Evolutionary conservation across 306 rosid species (phyloP), one percentile per base, ranked within the genome.

Genomic region (Ormosia emarginata): DNA sequence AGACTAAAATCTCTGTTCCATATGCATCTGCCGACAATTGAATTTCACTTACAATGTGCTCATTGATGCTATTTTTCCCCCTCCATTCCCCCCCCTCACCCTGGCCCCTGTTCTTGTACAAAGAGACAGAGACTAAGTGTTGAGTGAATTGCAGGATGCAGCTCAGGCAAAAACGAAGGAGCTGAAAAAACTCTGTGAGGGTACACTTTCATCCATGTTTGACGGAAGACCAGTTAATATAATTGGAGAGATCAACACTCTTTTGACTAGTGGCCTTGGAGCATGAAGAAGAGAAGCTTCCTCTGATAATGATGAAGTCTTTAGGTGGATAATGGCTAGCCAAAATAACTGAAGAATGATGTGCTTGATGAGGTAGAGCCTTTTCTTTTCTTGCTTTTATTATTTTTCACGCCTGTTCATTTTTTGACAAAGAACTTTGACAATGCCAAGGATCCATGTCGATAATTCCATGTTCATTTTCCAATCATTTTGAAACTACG

Each of bases 141-240:
- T 82, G 50, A 11, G 61, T 83, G 83, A 65, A 79, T 88, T 72
- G 66, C 90, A 94, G 98, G 98, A 94, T 36, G 93, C 87, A 12
- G 93, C 90, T 77, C 73, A 92, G 83, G 61, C 83, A 5, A 91
- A 91, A 87, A 92, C 97, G 4, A 87, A 87, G 85, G 94, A 90
- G 86, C 85, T 90, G 90, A 92, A 92, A 85, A 91, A 91, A 82
- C 87, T 89, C 13, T 91, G 97, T 70, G 97, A 94, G 81, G 83
- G 83, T 83, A 88, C 88, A 41, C 91, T 90, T 62, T 92, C 97
- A 34, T 91, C 97, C 81, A 88, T 91, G 97, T 94, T 94, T 80
- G 95, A 94, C 74, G 98, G 97, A 73, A 91, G 98, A 49, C 97
- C 95, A 14, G 97, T 94, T 41, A 89, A 91, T 85, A 91, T 94